Evolutionary conservation across 306 rosid genomes (phyloP).

Genomic region (Begonia loranthoides): DNA sequence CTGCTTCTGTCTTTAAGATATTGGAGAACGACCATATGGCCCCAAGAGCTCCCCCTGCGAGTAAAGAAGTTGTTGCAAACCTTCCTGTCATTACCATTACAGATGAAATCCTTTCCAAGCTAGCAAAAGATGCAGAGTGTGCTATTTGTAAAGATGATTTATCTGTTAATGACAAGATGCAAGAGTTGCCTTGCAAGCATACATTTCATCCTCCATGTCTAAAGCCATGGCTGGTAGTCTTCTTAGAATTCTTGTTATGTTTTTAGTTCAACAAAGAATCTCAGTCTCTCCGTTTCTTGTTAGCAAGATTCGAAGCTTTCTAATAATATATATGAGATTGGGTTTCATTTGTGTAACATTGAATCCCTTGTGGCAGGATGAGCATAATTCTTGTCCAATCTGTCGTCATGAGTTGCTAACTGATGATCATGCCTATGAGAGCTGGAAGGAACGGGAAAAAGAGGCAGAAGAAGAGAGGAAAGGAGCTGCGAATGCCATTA

Average conservation of each 20-base stretch:
- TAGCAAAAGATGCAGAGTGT: conserved; percentile 72
- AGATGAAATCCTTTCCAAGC: conserved; percentile 45
- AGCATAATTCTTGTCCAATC: conserved; percentile 78
- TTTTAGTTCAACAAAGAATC: conserved; percentile 42
- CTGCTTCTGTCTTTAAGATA: conserved; percentile 20
- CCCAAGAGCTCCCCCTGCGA: conserved; percentile 88
- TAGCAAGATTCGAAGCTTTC: not conserved
- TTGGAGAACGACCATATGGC: conserved; percentile 33
- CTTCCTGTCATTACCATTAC: conserved; percentile 69
- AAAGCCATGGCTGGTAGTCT: conserved; percentile 91
- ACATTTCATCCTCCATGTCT: conserved; percentile 83
- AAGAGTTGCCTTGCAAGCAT: conserved; percentile 97
- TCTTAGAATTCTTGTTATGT: not conserved
- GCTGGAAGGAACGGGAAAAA: conserved; percentile 88
- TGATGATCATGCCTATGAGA: conserved; percentile 79
- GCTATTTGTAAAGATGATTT: conserved; percentile 84
- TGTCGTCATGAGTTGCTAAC: conserved; percentile 85
- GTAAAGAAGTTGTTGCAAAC: conserved; percentile 82
- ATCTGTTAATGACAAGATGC: conserved; percentile 67
- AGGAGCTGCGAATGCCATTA: conserved; percentile 85
- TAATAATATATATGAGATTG: conserved; percentile 37
- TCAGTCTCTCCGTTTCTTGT: not conserved
- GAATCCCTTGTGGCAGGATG: conserved; percentile 66
- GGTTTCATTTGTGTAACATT: conserved; percentile 79
- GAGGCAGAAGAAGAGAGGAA: conserved; percentile 94